Evolutionary conservation across 345 rosid species (phyloP), one percentile per base, ranked within the genome.

Genomic region (Raphanus sativus): DNA sequence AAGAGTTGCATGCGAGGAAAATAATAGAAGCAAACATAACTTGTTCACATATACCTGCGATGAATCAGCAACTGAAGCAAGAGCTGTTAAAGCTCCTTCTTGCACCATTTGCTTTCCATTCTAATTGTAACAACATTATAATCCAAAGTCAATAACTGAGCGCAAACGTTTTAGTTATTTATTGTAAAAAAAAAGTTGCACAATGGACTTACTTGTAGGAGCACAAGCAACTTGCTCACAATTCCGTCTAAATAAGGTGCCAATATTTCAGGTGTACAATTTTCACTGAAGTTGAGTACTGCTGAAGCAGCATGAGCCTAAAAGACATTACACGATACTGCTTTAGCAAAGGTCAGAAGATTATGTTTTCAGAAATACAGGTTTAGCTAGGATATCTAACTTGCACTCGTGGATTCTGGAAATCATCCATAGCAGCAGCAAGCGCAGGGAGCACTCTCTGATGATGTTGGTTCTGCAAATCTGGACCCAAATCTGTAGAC

Each of bases 301-400:
- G 99, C 99, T 25, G 99, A 96, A 56, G 99, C 98, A 82, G 99
- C 98, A 88, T 96, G 99, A 40, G 99, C 99, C 99, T 96, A 84
- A 54, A 64, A 8, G 78, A 9, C 64, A 12, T 77, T 73, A 81
- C 73, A 76, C 13, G 32, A 55, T 48, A 28, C 29, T 54, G 56
- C 65, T 66, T 60, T 29, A 65, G 54, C 17, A 52, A 52, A 13
- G n/a, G 56, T n/a, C 21, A 50, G 66, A 65, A 61, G 8, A 77
- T 69, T 26, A 30, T 13, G 56, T 8, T 1, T 12, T 17, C 56
- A 29, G 50, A 60, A n/a, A 48, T 33, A 70, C 21, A 11, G 0
- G 52, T 7, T 10, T 10, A 17, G 29, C 16, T 13, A 25, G 73
- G 13, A 29, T 21, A 21, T 75, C 85, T 62, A 77, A 95, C 99